A percentile compares a stretch with the other conserved stretches of the same genome.
Conservation (phyloP, 805 yeast genomes). For the Candida tibetensis region DNA sequence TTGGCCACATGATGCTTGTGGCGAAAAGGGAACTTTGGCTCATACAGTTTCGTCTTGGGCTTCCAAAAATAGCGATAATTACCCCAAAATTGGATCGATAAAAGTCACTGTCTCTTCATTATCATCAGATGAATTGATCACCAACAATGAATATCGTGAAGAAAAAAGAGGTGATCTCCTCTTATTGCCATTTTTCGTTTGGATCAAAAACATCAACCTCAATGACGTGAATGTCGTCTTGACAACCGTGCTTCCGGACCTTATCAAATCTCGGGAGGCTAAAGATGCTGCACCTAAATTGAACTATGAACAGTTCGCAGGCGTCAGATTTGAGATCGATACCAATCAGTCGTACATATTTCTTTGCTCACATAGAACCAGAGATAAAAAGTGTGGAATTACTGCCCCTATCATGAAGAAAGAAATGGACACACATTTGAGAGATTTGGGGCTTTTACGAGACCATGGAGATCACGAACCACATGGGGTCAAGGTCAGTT, state of each 20-base stretch:
- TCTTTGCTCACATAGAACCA: slow-evolving; percentile 83
- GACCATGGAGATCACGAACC: slow-evolving; percentile 75
- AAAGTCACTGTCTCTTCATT: slow-evolving; percentile 57
- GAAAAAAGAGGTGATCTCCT: slow-evolving; percentile 57
- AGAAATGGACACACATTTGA: slow-evolving; percentile 68
- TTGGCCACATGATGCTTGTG: slow-evolving; percentile 78
- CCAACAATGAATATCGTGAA: slow-evolving; percentile 38
- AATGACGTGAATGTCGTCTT: slow-evolving; percentile 45
- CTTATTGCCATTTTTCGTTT: slow-evolving; percentile 70
- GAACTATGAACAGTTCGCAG: slow-evolving; percentile 20
- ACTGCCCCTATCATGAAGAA: slow-evolving; percentile 89
- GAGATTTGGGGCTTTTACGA: slow-evolving; percentile 69
- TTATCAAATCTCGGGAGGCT: slow-evolving; percentile 26
- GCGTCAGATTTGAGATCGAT: slow-evolving; percentile 33
- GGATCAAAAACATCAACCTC: slow-evolving; percentile 53
- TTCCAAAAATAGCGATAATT: slow-evolving; percentile 12
- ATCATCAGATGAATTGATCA: slow-evolving; percentile 43
- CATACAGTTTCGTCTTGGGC: slow-evolving; percentile 42
- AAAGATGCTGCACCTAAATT: slow-evolving; percentile 3
- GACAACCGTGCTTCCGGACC: slow-evolving; percentile 39
- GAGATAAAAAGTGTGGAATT: slow-evolving; percentile 91
- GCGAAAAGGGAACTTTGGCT: slow-evolving; percentile 43
- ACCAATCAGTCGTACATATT: slow-evolving; percentile 50
- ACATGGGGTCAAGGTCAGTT: slow-evolving; percentile 70
- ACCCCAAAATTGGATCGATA: slow-evolving; percentile 29